phyloP scores from a whole-genome alignment of 169 alveolate species.

The Plasmodium fragile region DNA sequence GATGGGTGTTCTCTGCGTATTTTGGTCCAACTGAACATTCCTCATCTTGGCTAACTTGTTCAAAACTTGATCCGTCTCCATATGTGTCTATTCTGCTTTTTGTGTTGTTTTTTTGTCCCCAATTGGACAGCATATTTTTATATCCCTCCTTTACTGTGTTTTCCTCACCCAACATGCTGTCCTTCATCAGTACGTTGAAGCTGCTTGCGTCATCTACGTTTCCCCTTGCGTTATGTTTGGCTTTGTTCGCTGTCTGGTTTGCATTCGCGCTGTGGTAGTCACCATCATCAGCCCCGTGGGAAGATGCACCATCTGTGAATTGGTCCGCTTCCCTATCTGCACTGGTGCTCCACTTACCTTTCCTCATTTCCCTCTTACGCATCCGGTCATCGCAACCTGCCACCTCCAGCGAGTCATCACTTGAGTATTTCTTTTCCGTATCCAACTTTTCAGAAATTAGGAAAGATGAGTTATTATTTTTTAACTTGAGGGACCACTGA shows the following conservation, averaged over 20 bases:
- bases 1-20: background rate
- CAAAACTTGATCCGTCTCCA: background rate
- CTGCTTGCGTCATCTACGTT: background rate
- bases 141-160: background rate
- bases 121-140: background rate
- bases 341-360: background rate
- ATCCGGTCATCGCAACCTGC: background rate
- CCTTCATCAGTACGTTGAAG: background rate
- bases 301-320: background rate
- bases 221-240: background rate
- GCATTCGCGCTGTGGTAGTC: background rate
- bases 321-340: background rate
- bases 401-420: constrained; percentile 38
- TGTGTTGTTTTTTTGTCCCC: background rate
- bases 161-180: background rate
- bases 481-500: constrained; percentile 69
- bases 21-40: background rate
- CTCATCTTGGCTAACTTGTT: background rate
- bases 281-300: background rate
- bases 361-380: background rate
- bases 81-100: background rate
- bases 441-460: constrained; percentile 36
- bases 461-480: constrained; percentile 58
- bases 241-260: background rate
- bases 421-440: constrained; percentile 29